Evolutionary conservation across 139 green algal species (phyloP).

Genomic region (Coccomyxa sp.): DNA sequence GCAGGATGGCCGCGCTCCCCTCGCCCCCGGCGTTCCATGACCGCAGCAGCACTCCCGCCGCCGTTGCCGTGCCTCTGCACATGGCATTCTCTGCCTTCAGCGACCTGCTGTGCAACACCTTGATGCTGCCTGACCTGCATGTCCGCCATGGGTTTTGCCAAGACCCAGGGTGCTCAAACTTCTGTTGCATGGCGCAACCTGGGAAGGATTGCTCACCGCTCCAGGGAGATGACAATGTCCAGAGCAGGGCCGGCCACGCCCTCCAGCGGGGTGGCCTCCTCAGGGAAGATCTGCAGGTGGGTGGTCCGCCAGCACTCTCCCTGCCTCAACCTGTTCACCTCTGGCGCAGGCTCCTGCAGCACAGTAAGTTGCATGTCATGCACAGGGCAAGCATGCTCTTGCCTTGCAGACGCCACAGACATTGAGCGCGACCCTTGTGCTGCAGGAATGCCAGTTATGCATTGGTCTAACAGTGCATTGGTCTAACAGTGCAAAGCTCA

Average conservation of each 20-base stretch:
- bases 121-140: not conserved
- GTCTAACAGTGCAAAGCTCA: too few species aligned
- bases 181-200: not conserved
- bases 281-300: not conserved
- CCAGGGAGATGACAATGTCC: constrained; percentile 19
- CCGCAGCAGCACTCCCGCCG: constrained; percentile 52
- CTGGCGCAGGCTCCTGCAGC: constrained; percentile 36
- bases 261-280: constrained; percentile 15
- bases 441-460: too few species aligned
- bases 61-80: constrained; percentile 23
- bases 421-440: not conserved
- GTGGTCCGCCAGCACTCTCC: constrained; percentile 14
- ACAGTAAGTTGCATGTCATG: not conserved
- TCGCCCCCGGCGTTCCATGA: constrained; percentile 61
- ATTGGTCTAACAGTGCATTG: too few species aligned
- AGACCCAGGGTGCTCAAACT: not conserved
- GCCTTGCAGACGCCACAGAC: too few species aligned
- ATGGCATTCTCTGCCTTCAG: not conserved
- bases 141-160: not conserved
- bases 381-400: too few species aligned
- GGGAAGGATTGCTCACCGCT: constrained; percentile 10
- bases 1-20: constrained; percentile 69
- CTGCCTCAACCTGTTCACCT: constrained; percentile 23
- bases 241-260: constrained; percentile 5
- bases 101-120: not conserved